Conservation (phyloP, 1,284 basidiomycete genomes). For the Fomitopsis pinicola region DNA sequence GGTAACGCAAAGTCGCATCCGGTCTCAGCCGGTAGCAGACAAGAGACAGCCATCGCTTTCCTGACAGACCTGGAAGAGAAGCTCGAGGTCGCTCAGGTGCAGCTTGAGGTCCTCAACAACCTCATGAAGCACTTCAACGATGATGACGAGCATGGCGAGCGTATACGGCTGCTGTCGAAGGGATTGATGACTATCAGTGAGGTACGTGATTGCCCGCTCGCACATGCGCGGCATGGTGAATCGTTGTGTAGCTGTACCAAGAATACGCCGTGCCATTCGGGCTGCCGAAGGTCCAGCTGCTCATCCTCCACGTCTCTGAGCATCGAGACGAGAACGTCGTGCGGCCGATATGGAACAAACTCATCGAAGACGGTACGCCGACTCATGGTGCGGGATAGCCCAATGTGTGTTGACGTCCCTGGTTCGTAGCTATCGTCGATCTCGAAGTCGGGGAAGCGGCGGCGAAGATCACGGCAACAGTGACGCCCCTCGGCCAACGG, state of each 20-base stretch:
- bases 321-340: slow-evolving; percentile 84
- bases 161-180: slow-evolving; percentile 52
- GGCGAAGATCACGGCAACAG: slow-evolving; percentile 57
- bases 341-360: slow-evolving; percentile 83
- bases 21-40: slow-evolving; percentile 65
- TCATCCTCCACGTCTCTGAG: slow-evolving; percentile 92
- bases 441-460: slow-evolving; percentile 47
- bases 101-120: slow-evolving; percentile 79
- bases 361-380: slow-evolving; percentile 73
- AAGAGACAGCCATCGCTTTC: slow-evolving; percentile 88
- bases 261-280: slow-evolving; percentile 87
- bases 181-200: slow-evolving; percentile 67
- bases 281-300: slow-evolving; percentile 79
- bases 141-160: slow-evolving; percentile 48
- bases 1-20: slow-evolving; percentile 95
- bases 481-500: slow-evolving; percentile 73
- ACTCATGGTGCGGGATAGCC: neutral
- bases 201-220: slow-evolving; percentile 34
- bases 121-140: slow-evolving; percentile 61
- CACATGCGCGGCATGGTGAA: neutral
- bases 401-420: slow-evolving; percentile 1
- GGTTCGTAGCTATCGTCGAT: slow-evolving; percentile 42
- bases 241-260: slow-evolving; percentile 62
- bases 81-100: slow-evolving; percentile 95
- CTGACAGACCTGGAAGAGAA: slow-evolving; percentile 93